Conservation (phyloP, 192 early-diverging fungal genomes). For the Coemansia sp. region DNA sequence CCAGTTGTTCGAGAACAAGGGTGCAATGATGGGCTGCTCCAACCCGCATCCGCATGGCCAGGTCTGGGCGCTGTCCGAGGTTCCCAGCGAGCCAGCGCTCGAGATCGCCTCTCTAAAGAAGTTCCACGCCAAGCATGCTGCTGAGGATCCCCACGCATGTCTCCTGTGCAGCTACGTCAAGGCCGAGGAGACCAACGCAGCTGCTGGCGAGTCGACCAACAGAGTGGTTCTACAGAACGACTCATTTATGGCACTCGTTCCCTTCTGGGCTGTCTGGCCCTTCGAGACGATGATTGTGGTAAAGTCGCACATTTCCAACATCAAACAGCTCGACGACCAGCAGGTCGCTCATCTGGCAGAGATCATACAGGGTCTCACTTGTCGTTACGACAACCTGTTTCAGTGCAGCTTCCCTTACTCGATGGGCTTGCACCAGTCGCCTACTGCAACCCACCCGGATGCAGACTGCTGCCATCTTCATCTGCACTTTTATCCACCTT, state of each 20-base stretch:
- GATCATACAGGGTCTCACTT: conserved; percentile 71
- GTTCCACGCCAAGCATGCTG: conserved; percentile 57
- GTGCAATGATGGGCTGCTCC: conserved; percentile 93
- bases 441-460: conserved; percentile 58
- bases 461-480: conserved; percentile 72
- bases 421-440: conserved; percentile 93
- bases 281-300: conserved; percentile 87
- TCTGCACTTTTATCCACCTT: conserved; percentile 93
- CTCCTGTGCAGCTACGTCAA: conserved; percentile 80
- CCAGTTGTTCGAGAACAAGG: conserved; percentile 99
- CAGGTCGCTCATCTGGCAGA: conserved; percentile 72
- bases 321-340: conserved; percentile 51
- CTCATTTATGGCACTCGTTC: conserved; percentile 79
- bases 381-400: conserved; percentile 93
- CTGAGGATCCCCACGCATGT: conserved; percentile 43
- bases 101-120: conserved; percentile 66
- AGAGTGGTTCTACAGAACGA: conserved; percentile 79
- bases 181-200: conserved; percentile 41
- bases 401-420: conserved; percentile 91
- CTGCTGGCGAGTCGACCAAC: conserved; percentile 26
- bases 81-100: conserved; percentile 76
- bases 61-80: conserved; percentile 82
- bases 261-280: conserved; percentile 98
- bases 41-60: conserved; percentile 97
- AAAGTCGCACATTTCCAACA: conserved; percentile 58